These are phyloP conservation scores for Candida nonsorbophila DNA, from an alignment of 805 yeast genomes.

Conservation along the genomic window DNA sequence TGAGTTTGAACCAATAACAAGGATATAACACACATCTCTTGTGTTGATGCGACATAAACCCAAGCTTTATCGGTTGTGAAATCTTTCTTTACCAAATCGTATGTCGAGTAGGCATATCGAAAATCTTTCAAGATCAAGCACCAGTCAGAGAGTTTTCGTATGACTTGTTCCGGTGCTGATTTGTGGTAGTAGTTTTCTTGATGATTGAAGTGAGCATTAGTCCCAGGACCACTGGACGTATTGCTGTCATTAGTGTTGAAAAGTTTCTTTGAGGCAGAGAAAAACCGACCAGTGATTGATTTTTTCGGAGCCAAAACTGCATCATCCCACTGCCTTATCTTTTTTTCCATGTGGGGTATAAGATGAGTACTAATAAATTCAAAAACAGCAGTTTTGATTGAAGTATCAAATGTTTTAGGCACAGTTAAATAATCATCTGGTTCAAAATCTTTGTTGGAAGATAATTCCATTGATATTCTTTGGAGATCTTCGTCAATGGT, in stretches of 20 bases:
- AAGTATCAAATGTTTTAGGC: conserved; percentile 34
- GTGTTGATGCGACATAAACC: conserved; percentile 74
- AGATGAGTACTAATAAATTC: conserved; percentile 47
- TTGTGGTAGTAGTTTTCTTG: conserved; percentile 56
- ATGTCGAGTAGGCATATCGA: conserved; percentile 74
- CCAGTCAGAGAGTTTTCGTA: conserved; percentile 88
- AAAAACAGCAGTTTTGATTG: conserved; percentile 32
- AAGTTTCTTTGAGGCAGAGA: conserved; percentile 60
- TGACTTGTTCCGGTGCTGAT: conserved; percentile 61
- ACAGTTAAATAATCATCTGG: conserved; percentile 13
- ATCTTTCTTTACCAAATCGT: conserved; percentile 78
- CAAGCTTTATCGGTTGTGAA: conserved; percentile 74
- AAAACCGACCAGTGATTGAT: conserved; percentile 69
- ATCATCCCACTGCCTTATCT: conserved; percentile 82
- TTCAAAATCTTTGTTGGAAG: conserved; percentile 6
- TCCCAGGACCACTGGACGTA: no score
- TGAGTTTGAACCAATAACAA: conserved; percentile 56
- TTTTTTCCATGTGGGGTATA: conserved; percentile 81
- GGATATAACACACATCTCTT: conserved; percentile 81
- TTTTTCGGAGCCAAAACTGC: conserved; percentile 70
- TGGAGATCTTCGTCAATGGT: conserved; percentile 49
- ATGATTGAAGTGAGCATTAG: conserved; percentile 35
- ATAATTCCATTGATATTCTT: conserved; percentile 20
- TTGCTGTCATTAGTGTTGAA: conserved; percentile 20
- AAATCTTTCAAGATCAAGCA: conserved; percentile 87